Conservation (phyloP, 129 eudicot genomes). For the sunflower (Helianthus annuus) region HanXRQr2.0-SUNRISE NC_035444.2:513797-514296, state of each 20-base stretch:
- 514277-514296: neutral
- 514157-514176: no score
- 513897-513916: slow-evolving; percentile 55
- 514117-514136: no score
- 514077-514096: neutral
- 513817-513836: no score
- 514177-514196: neutral
- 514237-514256: slow-evolving; percentile 83
- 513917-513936: slow-evolving; percentile 89
- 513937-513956: slow-evolving; percentile 70
- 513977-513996: slow-evolving; percentile 95
- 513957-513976: slow-evolving; percentile 85
- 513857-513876: neutral
- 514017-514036: slow-evolving; percentile 50
- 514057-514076: neutral
- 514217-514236: slow-evolving; percentile 98
- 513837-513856: no score
- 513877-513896: slow-evolving; percentile 19
- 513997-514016: slow-evolving; percentile 96
- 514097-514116: no score
- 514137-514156: no score
- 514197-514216: slow-evolving; percentile 93
- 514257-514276: slow-evolving; percentile 73
- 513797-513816: neutral
- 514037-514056: slow-evolving; percentile 12